Evolutionary conservation across 2,329 filamentous ascomycete species (phyloP).

Genomic region (Fusarium coffeatum): DNA sequence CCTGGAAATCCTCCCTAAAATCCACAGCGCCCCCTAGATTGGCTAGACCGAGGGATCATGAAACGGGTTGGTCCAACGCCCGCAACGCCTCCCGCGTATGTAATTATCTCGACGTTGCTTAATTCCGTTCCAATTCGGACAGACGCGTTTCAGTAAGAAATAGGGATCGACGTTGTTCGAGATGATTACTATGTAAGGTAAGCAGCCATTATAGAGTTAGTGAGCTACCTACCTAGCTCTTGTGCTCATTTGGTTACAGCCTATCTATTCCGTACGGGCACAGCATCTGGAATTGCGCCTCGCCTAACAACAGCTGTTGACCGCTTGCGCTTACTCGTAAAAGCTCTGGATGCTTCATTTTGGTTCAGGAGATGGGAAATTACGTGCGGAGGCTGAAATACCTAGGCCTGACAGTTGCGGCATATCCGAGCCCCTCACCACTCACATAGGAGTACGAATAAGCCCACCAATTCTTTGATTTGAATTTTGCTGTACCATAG

Average conservation of each 20-base stretch:
- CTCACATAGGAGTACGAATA: not conserved
- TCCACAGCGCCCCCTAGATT: conserved; percentile 7
- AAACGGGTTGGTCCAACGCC: conserved; percentile 32
- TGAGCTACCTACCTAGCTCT: not conserved
- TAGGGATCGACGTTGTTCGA: conserved; percentile 19
- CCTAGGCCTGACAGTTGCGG: conserved; percentile 1
- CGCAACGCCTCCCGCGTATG: conserved; percentile 22
- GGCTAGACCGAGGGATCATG: conserved; percentile 19
- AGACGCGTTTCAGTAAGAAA: conserved; percentile 24
- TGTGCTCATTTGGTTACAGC: not conserved
- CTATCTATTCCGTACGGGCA: not conserved
- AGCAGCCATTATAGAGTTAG: not conserved
- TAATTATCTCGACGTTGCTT: not conserved
- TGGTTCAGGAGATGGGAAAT: conserved; percentile 29
- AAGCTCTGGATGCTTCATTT: not conserved
- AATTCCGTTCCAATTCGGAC: not conserved
- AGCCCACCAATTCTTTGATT: not conserved
- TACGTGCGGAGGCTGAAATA: conserved; percentile 32
- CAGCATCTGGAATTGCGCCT: not conserved
- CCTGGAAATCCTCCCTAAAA: conserved; percentile 18
- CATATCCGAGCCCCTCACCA: not conserved
- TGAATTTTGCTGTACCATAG: not conserved
- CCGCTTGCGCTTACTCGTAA: not conserved
- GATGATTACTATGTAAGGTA: not conserved
- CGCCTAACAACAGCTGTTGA: not conserved